phyloP scores from a whole-genome alignment of 169 alveolate species.

The Cryptosporidium muris region DNA sequence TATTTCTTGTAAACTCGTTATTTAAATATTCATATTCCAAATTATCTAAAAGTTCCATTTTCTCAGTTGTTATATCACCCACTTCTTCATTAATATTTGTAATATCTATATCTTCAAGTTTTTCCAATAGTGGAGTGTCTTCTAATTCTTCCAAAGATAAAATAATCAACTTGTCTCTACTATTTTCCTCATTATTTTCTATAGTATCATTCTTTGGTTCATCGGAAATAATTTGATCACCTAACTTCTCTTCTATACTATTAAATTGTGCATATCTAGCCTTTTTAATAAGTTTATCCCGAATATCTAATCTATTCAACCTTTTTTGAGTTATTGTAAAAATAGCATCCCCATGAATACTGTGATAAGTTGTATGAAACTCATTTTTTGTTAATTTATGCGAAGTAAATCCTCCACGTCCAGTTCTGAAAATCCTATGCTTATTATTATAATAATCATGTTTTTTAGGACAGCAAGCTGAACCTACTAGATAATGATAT shows the following conservation, averaged over 20 bases:
- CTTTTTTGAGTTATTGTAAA: constrained; percentile 65
- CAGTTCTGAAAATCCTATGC: constrained; percentile 62
- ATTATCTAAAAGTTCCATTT: no score
- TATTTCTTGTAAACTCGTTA: no score
- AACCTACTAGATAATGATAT: constrained; percentile 48
- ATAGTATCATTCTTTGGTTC: neutral
- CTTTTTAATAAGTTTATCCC: constrained; percentile 38
- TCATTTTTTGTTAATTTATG: constrained; percentile 56
- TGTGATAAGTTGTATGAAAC: constrained; percentile 60
- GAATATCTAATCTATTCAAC: constrained; percentile 31
- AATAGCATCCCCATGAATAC: constrained; percentile 52
- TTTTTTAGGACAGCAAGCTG: constrained; percentile 68
- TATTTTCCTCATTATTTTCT: constrained; percentile 4
- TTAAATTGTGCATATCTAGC: constrained; percentile 6
- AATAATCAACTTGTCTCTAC: no score
- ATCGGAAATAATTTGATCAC: neutral
- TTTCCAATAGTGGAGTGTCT: no score
- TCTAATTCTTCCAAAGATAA: constrained; percentile 11
- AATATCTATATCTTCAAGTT: no score
- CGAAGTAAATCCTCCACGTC: constrained; percentile 70
- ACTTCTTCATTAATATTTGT: no score
- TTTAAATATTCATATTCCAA: no score
- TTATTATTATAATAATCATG: constrained; percentile 57
- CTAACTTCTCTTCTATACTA: neutral
- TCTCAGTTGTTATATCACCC: no score